Evolutionary conservation across 2,329 filamentous ascomycete genomes (phyloP), one percentile per base, ranked within the genome.

Genomic region (Acarospora socialis): DNA sequence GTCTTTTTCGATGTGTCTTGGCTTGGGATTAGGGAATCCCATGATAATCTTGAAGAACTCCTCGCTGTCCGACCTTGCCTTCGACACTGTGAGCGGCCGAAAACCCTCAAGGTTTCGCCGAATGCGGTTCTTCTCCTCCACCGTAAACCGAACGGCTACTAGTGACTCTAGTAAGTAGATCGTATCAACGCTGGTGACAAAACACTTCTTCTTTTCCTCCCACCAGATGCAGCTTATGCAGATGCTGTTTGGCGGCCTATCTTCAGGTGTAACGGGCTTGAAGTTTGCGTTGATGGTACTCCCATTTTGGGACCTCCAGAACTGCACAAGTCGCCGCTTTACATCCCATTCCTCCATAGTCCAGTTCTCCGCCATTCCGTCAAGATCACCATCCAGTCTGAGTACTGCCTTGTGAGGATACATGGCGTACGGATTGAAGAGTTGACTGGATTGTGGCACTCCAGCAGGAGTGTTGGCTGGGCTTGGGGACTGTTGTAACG

Each of bases 11-110:
- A 98, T 98, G 51, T 95, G 94, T 40, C 90, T 71, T 12, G 90
- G 90, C 58, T 95, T 95, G 2, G 90, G 90, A 38, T 79, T 81
- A 8, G 84, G 83, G 51, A 95, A 95, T 2, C 75, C 82, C 90
- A 98, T 98, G 59, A 98, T 95, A 47, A 94, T 70, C 61, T 94
- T 94, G 73, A 95, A 95, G 56, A 95, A 95, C 34, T 92, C 83
- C 54, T 95, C 87, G 52, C 81, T 93, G 37, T 95, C 87, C 1
- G 75, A 51, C 58, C 92, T 93, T 36, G 77, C 75, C 57, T 98
- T 98, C 45, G 84, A 93, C 12, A 98, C 84, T 0, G 90, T 98
- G 42, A 83, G 60, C 1, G 90, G 90, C 21, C 82, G 77, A 62
- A 93, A 95, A 0, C 86, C 86, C 54, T 98, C 90, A 20, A 98